phyloP scores from a whole-genome alignment of 108 stramenopile species.

The Cafeteria roenbergensis region DNA sequence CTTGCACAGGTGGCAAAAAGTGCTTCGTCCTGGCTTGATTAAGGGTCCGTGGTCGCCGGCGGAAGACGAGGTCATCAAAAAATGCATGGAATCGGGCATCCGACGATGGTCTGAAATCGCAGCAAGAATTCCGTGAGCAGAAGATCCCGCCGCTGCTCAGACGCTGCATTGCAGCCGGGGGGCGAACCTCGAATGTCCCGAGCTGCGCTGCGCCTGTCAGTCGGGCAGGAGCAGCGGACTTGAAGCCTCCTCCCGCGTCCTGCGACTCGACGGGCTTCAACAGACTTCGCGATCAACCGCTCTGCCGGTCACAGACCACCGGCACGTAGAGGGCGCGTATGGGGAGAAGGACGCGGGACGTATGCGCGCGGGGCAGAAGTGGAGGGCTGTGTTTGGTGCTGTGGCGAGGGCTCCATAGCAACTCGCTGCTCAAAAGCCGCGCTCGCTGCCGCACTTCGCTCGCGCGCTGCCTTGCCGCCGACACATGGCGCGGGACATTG shows the following conservation, averaged over 20 bases:
- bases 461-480: neutral
- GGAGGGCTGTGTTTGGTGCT: neutral
- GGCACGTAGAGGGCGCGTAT: too few species aligned
- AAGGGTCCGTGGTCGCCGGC: conserved; percentile 93
- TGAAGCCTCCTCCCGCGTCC: too few species aligned
- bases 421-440: neutral
- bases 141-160: neutral
- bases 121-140: conserved; percentile 14
- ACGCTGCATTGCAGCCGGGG: too few species aligned
- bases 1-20: conserved; percentile 96
- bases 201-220: too few species aligned
- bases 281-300: too few species aligned
- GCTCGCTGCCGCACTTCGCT: neutral
- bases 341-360: too few species aligned
- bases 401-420: neutral
- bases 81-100: conserved; percentile 17
- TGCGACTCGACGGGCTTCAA: too few species aligned
- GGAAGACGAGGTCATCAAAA: conserved; percentile 63
- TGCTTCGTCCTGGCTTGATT: conserved; percentile 83
- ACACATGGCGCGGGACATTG: neutral
- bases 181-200: too few species aligned
- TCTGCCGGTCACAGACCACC: too few species aligned
- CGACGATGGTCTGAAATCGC: conserved; percentile 37
- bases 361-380: too few species aligned
- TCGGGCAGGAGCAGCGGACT: too few species aligned